phyloP scores from a whole-genome alignment of 495 filamentous ascomycete species.

The Talaromyces proteolyticus region DNA sequence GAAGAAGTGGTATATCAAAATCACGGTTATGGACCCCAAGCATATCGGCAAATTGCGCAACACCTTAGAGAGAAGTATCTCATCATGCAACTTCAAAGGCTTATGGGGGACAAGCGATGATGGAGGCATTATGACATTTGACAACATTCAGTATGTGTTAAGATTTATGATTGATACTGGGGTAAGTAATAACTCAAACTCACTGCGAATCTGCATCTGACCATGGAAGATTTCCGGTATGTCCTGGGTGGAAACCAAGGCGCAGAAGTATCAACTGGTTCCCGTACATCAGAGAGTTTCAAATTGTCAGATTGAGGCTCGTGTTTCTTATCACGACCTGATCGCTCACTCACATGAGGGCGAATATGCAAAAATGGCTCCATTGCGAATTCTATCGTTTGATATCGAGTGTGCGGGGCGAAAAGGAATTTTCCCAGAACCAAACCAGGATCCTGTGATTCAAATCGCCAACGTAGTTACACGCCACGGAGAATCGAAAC shows the following conservation, averaged over 20 bases:
- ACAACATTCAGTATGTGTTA: constrained; percentile 90
- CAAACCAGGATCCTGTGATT: constrained; percentile 87
- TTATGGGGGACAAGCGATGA: constrained; percentile 73
- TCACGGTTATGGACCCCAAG: constrained; percentile 85
- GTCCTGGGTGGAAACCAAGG: constrained; percentile 91
- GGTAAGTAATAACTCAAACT: constrained; percentile 27
- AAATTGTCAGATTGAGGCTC: constrained; percentile 92
- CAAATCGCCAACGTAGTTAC: constrained; percentile 99
- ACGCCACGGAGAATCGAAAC: constrained; percentile 89
- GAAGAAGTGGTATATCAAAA: constrained; percentile 87
- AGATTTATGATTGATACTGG: constrained; percentile 97
- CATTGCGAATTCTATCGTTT: constrained; percentile 86
- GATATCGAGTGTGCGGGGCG: constrained; percentile 99
- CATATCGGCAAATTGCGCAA: constrained; percentile 65
- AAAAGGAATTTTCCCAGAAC: constrained; percentile 94
- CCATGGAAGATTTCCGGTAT: constrained; percentile 66
- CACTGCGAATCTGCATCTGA: background rate
- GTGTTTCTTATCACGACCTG: constrained; percentile 72
- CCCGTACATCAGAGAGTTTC: constrained; percentile 58
- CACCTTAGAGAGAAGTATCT: constrained; percentile 61
- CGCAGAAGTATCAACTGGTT: constrained; percentile 65
- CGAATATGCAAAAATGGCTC: constrained; percentile 98
- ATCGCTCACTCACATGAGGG: constrained; percentile 85
- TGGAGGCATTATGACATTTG: constrained; percentile 73
- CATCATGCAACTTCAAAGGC: constrained; percentile 73